These are phyloP conservation scores for Cutaneotrichosporon mucoides DNA, from an alignment of 1,284 basidiomycete genomes.

Conservation along the genomic window DNA sequence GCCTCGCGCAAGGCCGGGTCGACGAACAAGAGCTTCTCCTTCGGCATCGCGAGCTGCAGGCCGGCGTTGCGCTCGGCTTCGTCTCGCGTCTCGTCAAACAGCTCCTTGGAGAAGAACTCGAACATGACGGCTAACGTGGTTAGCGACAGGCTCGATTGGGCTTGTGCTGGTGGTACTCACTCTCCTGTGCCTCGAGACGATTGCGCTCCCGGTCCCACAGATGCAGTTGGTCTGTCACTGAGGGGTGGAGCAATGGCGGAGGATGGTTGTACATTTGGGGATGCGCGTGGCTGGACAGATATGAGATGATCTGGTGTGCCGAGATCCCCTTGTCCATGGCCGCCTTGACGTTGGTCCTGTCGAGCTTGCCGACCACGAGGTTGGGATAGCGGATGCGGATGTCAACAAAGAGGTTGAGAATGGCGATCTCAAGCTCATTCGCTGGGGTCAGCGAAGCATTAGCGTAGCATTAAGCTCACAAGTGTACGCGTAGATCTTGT, in stretches of 20 bases:
- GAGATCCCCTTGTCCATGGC: conserved; percentile 93
- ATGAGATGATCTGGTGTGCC: conserved; percentile 95
- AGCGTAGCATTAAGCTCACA: not conserved
- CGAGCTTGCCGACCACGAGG: conserved; percentile 89
- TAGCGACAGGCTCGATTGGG: not conserved
- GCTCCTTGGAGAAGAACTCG: conserved; percentile 44
- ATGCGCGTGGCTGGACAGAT: conserved; percentile 90
- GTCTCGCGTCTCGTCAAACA: conserved; percentile 39
- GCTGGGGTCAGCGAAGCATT: conserved; percentile 52
- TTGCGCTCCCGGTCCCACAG: conserved; percentile 98
- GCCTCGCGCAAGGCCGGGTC: conserved; percentile 38
- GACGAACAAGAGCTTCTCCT: conserved; percentile 38
- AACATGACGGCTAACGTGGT: conserved; percentile 33
- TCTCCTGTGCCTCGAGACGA: conserved; percentile 78
- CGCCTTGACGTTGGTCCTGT: conserved; percentile 88
- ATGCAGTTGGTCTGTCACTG: conserved; percentile 96
- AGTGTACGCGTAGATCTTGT: conserved; percentile 96
- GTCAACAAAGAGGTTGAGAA: conserved; percentile 88
- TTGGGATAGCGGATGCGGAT: conserved; percentile 94
- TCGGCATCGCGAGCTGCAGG: conserved; percentile 23
- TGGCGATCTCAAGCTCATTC: conserved; percentile 93
- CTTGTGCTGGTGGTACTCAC: conserved; percentile 49
- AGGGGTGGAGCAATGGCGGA: conserved; percentile 43
- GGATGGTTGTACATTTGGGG: conserved; percentile 92
- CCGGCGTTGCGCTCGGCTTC: conserved; percentile 38